Evolutionary conservation across 257 asterid genomes (phyloP), one percentile per base, ranked within the genome.

Genomic region (Agastache rugosa): DNA sequence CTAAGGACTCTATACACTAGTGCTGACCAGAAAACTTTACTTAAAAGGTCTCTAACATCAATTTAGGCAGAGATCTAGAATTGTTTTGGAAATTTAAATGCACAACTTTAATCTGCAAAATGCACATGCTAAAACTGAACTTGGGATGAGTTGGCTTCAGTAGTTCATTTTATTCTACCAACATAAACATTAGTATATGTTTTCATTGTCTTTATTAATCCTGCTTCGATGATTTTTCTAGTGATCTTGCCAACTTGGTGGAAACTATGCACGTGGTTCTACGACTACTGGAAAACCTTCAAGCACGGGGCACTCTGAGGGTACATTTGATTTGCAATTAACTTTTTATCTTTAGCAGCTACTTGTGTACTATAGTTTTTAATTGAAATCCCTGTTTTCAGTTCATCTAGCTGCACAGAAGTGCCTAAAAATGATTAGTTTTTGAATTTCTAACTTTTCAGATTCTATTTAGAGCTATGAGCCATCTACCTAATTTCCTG

Each of bases 161-260:
- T 58, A 42, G 11, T 76, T 39, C 37, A 4, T 55, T 78, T 67
- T 29, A 19, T 9, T 72, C 22, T 75, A 44, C 54, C 67, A 39
- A 53, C 73, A 58, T 70, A 61, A 42, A 27, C 56, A 45, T 61
- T 37, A 47, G 8, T 27, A 67, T 60, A 19, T 67, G 12, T 41
- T 59, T 53, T 63, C 64, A 41, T 51, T 34, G 8, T 31, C 50
- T 50, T 55, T 74, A 44, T 61, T 80, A 78, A 78, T 75, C 50
- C 66, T 71, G 25, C 56, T 31, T 53, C 80, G 74, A 48, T 85
- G 64, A 81, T 79, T 58, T 78, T 71, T 77, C 72, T 86, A 94
- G 99, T 78, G 92, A 94, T 85, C 97, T 94, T 80, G 87, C 96
- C 69, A 90, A 92, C 88, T 77, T 94, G 93, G 96, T 90, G 83